Conservation (phyloP, 176 grass and related monocot genomes). For the Tuctoria greenei region DNA sequence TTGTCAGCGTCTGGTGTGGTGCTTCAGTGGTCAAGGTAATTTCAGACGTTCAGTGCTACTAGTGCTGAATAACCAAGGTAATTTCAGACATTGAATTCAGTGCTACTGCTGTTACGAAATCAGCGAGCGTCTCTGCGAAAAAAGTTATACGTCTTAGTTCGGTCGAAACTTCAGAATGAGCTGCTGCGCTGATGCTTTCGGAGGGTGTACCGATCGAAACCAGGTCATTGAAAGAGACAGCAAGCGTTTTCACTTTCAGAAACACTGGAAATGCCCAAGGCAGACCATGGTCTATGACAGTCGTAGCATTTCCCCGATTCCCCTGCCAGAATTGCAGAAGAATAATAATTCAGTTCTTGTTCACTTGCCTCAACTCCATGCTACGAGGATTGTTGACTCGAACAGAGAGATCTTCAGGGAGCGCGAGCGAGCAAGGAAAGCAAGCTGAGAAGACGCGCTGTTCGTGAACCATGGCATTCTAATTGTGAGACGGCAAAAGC, state of each 20-base stretch:
- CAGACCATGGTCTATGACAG: neutral
- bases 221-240: neutral
- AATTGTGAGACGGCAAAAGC: conserved; percentile 8
- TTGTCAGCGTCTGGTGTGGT: neutral
- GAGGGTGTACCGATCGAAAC: neutral
- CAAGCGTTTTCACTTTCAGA: neutral
- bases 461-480: neutral
- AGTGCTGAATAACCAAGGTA: neutral
- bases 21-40: neutral
- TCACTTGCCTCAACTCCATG: neutral
- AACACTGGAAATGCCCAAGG: neutral
- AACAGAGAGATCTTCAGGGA: neutral
- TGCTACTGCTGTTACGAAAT: neutral
- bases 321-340: neutral
- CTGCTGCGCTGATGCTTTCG: neutral
- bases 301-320: neutral
- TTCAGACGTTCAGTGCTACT: too few species aligned
- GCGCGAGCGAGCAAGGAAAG: neutral
- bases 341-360: neutral
- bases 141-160: too few species aligned
- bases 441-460: neutral
- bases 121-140: neutral
- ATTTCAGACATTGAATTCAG: neutral
- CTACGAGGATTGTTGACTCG: neutral
- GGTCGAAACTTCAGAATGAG: neutral